Base-by-base conservation (phyloP, 495 filamentous ascomycete genomes). In the Penicillium maclennaniae region DNA sequence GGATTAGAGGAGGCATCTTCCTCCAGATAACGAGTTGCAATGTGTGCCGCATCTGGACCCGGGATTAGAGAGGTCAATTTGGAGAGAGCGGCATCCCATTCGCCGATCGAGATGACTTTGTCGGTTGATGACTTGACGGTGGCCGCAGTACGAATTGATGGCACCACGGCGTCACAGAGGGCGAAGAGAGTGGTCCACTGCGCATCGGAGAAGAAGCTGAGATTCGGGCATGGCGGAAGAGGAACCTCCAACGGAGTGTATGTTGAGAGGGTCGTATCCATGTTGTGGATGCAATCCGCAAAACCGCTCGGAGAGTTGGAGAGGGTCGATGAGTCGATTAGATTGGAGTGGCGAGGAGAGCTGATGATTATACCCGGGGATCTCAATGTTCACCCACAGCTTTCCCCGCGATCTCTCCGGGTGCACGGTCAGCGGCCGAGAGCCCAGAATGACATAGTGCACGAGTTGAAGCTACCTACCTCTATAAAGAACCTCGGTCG, bases 131-230 rank as follows among this genome's bases (percentile, higher is more conserved):
- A 68, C 49, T 62, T 61, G 43, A 53, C 34, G 6, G 56, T 52
- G 16, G 58, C 55, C 21, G 65, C 43, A 37, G 69, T 60, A 37
- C 68, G 68, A 49, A 84, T 73, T 0, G 75, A 76, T 6, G 81
- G 80, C 21, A 85, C 71, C 26, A 83, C 61, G 0, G 79, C 73
- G 54, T 84, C 80, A 26, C 76, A 75, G 6, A 85, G 65, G 0
- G 80, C 70, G 56, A 83, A 66, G 3, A 85, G 66, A 0, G 74
- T 83, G 3, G 56, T 71, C 82, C 82, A 85, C 72, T 85, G 82
- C 1, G 67, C 27, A 17, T 72, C 68, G 0, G 69, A 74, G 51
- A 81, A 79, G 50, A 75, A 65, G 9, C 69, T 58, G 20, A 63
- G 55, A 10, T 65, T 58, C 1, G 71, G 67, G 8, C 60, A 63